Conservation (phyloP, 768 basidiomycete species). For the Mycena rebaudengoi region DNA sequence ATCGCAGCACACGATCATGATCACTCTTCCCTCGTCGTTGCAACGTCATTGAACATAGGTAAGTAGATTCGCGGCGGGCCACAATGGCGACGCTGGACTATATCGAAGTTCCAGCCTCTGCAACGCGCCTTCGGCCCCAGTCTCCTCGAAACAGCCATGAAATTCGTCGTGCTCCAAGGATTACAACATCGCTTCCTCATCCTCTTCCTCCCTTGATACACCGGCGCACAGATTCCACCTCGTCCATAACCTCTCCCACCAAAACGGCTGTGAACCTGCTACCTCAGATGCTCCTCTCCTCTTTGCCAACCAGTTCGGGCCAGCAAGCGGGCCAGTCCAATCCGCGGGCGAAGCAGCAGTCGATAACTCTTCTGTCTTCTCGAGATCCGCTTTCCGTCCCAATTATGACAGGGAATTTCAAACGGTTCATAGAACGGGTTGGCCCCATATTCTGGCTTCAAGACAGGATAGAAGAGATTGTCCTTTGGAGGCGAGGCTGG, state of each 20-base stretch:
- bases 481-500: constrained; percentile 85
- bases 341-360: constrained; percentile 29
- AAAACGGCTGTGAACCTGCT: constrained; percentile 44
- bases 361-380: constrained; percentile 57
- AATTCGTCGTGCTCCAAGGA: constrained; percentile 50
- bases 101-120: constrained; percentile 51
- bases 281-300: constrained; percentile 49
- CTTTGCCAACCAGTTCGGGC: constrained; percentile 31
- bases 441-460: constrained; percentile 91
- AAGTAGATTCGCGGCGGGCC: no score
- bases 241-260: constrained; percentile 32
- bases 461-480: constrained; percentile 85
- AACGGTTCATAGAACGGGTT: constrained; percentile 77
- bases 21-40: no score
- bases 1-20: no score
- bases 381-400: constrained; percentile 80
- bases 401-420: constrained; percentile 81
- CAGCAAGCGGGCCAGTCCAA: constrained; percentile 26
- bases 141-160: constrained; percentile 21
- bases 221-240: constrained; percentile 35
- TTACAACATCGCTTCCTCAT: constrained; percentile 53
- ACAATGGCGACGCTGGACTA: constrained; percentile 62
- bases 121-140: constrained; percentile 46
- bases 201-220: constrained; percentile 41
- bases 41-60: no score